phyloP scores from a whole-genome alignment of 2,329 filamentous ascomycete species.

The Grosmannia huntii region DNA sequence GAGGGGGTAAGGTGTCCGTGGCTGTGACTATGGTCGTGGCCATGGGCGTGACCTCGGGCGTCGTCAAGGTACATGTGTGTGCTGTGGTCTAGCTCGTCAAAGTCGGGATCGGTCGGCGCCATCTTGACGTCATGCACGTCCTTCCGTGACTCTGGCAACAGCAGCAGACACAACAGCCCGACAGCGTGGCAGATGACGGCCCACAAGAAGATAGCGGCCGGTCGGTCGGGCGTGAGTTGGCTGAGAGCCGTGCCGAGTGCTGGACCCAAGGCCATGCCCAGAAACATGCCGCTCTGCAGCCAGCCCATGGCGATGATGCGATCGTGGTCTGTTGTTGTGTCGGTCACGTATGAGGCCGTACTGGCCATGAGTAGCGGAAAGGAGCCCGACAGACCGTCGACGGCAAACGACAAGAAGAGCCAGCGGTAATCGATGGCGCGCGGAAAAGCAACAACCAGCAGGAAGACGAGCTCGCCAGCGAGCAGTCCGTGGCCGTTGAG shows the following conservation, averaged over 20 bases:
- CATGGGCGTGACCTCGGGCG: background rate
- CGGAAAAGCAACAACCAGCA: background rate
- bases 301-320: conserved; percentile 2
- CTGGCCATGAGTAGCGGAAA: background rate
- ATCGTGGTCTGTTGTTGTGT: background rate
- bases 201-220: background rate
- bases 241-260: background rate
- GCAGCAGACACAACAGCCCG: background rate
- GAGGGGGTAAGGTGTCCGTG: background rate
- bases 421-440: background rate
- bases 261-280: background rate
- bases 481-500: background rate
- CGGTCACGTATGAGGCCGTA: background rate
- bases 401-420: background rate
- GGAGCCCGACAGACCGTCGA: conserved; percentile 1
- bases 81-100: too few relatives aligned
- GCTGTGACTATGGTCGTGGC: background rate
- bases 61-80: too few relatives aligned
- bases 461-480: background rate
- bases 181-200: background rate
- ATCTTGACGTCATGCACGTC: too few relatives aligned
- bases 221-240: background rate
- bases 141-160: background rate
- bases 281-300: conserved; percentile 2
- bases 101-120: too few relatives aligned